These are phyloP conservation scores for Ceratocystis alfenasii DNA, from an alignment of 2,329 filamentous ascomycete genomes.

Conservation along the genomic window DNA sequence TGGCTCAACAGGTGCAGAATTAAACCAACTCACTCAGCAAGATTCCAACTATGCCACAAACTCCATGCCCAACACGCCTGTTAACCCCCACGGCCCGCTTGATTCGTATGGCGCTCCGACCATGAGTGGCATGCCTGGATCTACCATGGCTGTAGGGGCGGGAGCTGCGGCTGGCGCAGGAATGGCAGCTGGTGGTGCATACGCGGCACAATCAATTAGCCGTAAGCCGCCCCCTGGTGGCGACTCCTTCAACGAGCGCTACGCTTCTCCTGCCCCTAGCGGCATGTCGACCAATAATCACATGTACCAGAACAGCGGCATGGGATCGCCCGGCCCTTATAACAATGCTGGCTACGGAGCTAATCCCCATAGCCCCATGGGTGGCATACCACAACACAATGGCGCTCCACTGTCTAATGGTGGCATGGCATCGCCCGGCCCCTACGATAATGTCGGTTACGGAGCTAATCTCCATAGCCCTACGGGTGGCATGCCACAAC, in stretches of 20 bases:
- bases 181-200: neutral
- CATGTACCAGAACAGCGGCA: constrained; percentile 18
- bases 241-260: constrained; percentile 15
- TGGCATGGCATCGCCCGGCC: constrained; percentile 11
- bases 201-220: constrained; percentile 1
- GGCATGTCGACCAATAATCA: constrained; percentile 4
- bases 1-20: constrained; percentile 30
- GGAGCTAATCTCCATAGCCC: neutral
- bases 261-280: neutral
- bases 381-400: neutral
- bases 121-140: constrained; percentile 26
- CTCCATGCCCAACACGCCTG: constrained; percentile 19
- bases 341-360: neutral
- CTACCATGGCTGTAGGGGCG: constrained; percentile 21
- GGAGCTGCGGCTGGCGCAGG: constrained; percentile 15
- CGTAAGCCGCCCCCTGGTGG: neutral
- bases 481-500: neutral
- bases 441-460: neutral
- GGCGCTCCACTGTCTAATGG: neutral
- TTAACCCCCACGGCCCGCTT: constrained; percentile 25
- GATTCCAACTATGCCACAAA: constrained; percentile 27
- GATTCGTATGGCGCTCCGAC: constrained; percentile 26
- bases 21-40: constrained; percentile 27
- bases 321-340: constrained; percentile 1
- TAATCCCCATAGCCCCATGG: neutral